phyloP scores from a whole-genome alignment of 768 basidiomycete genomes.

The Boletus insuetus region DNA sequence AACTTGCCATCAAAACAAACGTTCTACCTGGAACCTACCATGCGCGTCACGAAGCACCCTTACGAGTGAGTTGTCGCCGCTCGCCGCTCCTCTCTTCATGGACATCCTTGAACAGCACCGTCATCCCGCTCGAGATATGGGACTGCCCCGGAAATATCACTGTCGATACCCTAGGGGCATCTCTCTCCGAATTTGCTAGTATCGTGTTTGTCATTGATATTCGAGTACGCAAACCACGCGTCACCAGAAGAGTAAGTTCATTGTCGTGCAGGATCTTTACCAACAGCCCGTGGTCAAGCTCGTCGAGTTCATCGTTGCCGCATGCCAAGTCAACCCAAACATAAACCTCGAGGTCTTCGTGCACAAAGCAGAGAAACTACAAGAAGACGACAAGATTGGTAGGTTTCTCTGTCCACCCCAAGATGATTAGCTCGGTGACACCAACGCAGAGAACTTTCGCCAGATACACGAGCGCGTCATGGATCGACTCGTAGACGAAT shows the following conservation, averaged over 20 bases:
- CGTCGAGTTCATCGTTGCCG: constrained; percentile 76
- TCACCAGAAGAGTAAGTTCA: not conserved
- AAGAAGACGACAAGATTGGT: constrained; percentile 92
- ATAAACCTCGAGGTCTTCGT: constrained; percentile 90
- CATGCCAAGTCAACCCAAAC: constrained; percentile 69
- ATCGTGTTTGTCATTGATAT: constrained; percentile 96
- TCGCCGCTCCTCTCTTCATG: not conserved
- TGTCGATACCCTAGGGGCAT: constrained; percentile 70
- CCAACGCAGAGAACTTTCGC: constrained; percentile 76
- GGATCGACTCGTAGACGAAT: constrained; percentile 77
- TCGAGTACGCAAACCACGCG: constrained; percentile 50
- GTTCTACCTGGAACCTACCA: constrained; percentile 87
- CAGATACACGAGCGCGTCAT: constrained; percentile 86
- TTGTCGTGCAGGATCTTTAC: constrained; percentile 63
- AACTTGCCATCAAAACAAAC: constrained; percentile 78
- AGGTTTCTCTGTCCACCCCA: constrained; percentile 17
- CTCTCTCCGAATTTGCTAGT: constrained; percentile 76
- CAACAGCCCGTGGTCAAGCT: constrained; percentile 81
- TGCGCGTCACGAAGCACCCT: constrained; percentile 65
- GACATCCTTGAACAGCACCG: constrained; percentile 52
- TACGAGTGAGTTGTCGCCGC: constrained; percentile 65
- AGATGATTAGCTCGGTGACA: not conserved
- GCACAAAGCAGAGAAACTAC: constrained; percentile 90
- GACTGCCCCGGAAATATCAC: constrained; percentile 89
- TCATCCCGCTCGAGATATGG: constrained; percentile 93